Base-by-base conservation (phyloP, 805 yeast species). In the Ogataea nakhonphanomensis region DNA sequence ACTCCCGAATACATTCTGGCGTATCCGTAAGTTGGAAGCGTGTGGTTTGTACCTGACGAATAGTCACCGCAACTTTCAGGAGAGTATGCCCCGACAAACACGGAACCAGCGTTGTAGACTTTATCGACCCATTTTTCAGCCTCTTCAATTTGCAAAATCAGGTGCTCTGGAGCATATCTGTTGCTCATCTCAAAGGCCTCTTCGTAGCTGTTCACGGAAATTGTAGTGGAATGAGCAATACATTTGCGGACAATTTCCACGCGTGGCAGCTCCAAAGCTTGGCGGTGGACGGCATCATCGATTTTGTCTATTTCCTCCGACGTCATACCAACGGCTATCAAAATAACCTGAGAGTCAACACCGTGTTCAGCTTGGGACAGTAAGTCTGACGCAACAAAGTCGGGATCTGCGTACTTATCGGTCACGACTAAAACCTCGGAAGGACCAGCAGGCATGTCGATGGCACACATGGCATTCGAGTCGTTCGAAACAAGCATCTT, bases 401-500 rank as follows among this genome's bases (percentile, higher is more conserved):
- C 96, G 17, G 95, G 91, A 65, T 89, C 96, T 9, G 97, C 87
- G 33, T 74, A 58, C 44, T 71, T 76, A 62, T 93, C 99, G 34
- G 96, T 95, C 53, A 93, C 71, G n/a, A 91, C 99, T 44, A 93
- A 72, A 17, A 93, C 99, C 67, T 93, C 99, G 37, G 95, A 85
- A 22, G 99, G 99, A 8, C 99, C 99, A 20, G 99, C 99, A 35
- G 99, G 99, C 98, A 93, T 91, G 64, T 93, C 99, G 53, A 93
- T 93, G 12, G 96, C 85, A 60, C 96, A 93, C 57, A 90, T 70
- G 7, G 99, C 98, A 48, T 82, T 83, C 1, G 96, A 85, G 59
- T 93, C 99, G 58, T 93, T 95, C 55, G 91, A 93, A 37, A 95
- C 93, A 60, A 84, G 70, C 99, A 93, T 93, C 73, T 93, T 93